These are phyloP conservation scores for Pisolithus marmoratus DNA, from an alignment of 768 basidiomycete species.

Conservation along the genomic window DNA sequence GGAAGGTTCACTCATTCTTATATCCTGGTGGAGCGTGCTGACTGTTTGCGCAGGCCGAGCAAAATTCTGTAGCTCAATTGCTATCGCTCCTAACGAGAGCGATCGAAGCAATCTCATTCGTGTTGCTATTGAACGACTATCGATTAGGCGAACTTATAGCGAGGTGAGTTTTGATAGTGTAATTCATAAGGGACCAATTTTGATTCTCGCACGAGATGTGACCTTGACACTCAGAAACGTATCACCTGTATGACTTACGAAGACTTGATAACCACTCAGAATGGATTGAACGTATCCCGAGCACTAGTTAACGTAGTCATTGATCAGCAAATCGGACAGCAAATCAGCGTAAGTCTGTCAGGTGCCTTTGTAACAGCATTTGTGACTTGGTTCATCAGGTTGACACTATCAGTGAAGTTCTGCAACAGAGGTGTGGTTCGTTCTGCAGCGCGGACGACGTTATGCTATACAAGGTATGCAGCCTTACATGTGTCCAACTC, in stretches of 20 bases:
- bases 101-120: conserved; percentile 91
- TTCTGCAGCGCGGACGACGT: conserved; percentile 99
- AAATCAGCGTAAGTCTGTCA: conserved; percentile 69
- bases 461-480: conserved; percentile 84
- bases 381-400: conserved; percentile 47
- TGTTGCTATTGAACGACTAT: conserved; percentile 90
- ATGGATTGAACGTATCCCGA: conserved; percentile 84
- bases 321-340: conserved; percentile 96
- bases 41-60: conserved; percentile 56
- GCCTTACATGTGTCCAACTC: neutral
- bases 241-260: conserved; percentile 75
- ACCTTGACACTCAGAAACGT: conserved; percentile 61
- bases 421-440: conserved; percentile 92
- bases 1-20: conserved; percentile 53
- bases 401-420: conserved; percentile 91
- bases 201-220: conserved; percentile 49
- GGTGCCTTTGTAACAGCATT: neutral
- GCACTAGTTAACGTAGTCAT: conserved; percentile 93
- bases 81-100: conserved; percentile 71
- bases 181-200: neutral
- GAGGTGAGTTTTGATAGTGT: conserved; percentile 45
- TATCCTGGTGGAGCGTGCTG: conserved; percentile 2
- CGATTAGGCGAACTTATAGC: conserved; percentile 78
- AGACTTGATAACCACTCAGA: conserved; percentile 77
- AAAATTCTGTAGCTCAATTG: conserved; percentile 74